These are phyloP conservation scores for Exophiala mesophila DNA, from an alignment of 2,329 filamentous ascomycete species.

Conservation along the genomic window DNA sequence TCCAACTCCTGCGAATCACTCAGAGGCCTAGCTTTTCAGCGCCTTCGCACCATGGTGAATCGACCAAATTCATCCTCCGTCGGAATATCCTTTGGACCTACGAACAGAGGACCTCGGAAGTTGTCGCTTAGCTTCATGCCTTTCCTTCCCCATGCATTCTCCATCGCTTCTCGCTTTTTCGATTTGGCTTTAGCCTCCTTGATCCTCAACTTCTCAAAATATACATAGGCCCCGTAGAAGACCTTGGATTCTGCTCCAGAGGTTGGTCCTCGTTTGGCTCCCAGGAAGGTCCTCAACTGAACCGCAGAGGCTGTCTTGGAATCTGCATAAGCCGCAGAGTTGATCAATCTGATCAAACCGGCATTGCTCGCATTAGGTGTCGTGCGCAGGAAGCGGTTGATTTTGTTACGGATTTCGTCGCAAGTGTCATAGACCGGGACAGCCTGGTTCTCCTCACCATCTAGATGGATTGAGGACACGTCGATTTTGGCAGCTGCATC, in stretches of 20 bases:
- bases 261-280: slow-evolving; percentile 42
- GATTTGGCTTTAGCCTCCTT: slow-evolving; percentile 49
- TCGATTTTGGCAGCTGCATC: slow-evolving; percentile 33
- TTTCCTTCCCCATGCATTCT: slow-evolving; percentile 32
- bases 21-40: too few relatives aligned
- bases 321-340: slow-evolving; percentile 34
- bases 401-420: slow-evolving; percentile 55
- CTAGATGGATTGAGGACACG: slow-evolving; percentile 41
- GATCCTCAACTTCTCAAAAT: slow-evolving; percentile 56
- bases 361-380: slow-evolving; percentile 45
- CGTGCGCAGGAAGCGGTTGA: slow-evolving; percentile 44
- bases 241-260: slow-evolving; percentile 46
- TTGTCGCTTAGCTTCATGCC: slow-evolving; percentile 9
- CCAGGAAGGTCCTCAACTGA: slow-evolving; percentile 48
- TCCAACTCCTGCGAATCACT: too few relatives aligned
- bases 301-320: slow-evolving; percentile 33
- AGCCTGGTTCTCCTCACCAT: slow-evolving; percentile 43
- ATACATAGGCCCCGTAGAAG: slow-evolving; percentile 54
- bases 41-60: too few relatives aligned
- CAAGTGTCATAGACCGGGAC: slow-evolving; percentile 55
- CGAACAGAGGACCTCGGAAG: background rate
- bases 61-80: slow-evolving; percentile 1
- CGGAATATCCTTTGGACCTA: background rate
- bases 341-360: slow-evolving; percentile 47
- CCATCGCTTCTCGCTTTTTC: slow-evolving; percentile 50